Conservation (phyloP, 371 early-diverging fungal genomes). For the Actinomortierella ambigua region DNA sequence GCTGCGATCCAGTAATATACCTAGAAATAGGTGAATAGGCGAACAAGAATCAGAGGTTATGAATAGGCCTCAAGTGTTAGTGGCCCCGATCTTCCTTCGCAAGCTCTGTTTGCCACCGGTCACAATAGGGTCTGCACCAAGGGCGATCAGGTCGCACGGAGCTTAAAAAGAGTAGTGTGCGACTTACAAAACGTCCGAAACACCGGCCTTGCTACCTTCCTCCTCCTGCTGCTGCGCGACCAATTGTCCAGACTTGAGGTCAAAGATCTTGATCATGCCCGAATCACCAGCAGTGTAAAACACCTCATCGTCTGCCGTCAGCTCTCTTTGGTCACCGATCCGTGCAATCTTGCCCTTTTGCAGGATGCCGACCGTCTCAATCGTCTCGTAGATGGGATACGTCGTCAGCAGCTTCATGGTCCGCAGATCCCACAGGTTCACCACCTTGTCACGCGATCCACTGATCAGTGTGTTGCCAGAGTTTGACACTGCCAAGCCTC, state of each 20-base stretch:
- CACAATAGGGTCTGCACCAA: no score
- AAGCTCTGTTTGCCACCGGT: no score
- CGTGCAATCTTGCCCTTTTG: conserved; percentile 40
- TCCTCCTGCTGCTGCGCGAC: conserved; percentile 64
- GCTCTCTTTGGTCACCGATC: conserved; percentile 42
- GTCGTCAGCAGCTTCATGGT: conserved; percentile 75
- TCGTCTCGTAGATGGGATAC: conserved; percentile 82
- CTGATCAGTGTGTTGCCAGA: conserved; percentile 81
- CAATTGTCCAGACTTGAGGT: conserved; percentile 64
- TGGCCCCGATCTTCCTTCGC: no score
- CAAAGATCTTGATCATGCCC: conserved; percentile 77
- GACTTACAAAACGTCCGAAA: conserved; percentile 67
- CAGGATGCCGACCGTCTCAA: conserved; percentile 78
- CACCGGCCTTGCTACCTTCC: conserved; percentile 66
- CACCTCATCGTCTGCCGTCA: conserved; percentile 51
- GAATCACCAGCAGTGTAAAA: conserved; percentile 87
- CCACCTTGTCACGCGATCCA: conserved; percentile 94
- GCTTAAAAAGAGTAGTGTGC: not conserved
- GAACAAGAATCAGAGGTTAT: no score
- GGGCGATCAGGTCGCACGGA: no score
- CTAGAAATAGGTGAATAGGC: conserved; percentile 18
- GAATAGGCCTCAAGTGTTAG: no score
- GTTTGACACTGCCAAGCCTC: conserved; percentile 81
- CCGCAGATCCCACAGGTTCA: conserved; percentile 90
- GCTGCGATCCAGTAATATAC: conserved; percentile 59